Evolutionary conservation across 495 filamentous ascomycete genomes (phyloP).

Genomic region (Parathielavia hyrcaniae): DNA sequence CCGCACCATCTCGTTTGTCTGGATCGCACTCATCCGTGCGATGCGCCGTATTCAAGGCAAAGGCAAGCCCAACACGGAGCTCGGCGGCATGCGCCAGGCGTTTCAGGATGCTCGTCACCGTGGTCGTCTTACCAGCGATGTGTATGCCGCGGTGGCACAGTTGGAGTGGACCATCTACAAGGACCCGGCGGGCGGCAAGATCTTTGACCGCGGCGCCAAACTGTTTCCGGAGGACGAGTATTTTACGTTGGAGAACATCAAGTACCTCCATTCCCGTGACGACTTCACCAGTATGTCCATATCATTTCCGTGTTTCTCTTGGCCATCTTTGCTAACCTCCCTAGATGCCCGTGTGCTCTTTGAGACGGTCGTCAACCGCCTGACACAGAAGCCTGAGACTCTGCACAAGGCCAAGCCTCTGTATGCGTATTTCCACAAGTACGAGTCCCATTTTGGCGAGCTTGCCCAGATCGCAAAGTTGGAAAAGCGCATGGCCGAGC

Average conservation of each 20-base stretch:
- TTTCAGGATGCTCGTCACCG: conserved; percentile 80
- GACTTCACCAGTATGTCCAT: conserved; percentile 79
- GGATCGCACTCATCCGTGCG: conserved; percentile 89
- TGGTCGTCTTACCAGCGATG: conserved; percentile 83
- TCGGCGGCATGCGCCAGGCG: conserved; percentile 73
- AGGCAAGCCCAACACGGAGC: conserved; percentile 54
- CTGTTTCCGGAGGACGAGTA: conserved; percentile 87
- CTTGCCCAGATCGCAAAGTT: conserved; percentile 79
- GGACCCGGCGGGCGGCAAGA: conserved; percentile 81
- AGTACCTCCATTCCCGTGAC: conserved; percentile 83
- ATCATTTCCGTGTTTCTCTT: neutral
- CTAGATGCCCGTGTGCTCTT: conserved; percentile 92
- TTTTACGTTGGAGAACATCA: conserved; percentile 89
- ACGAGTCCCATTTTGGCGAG: conserved; percentile 91
- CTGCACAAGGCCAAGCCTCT: conserved; percentile 72
- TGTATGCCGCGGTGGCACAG: conserved; percentile 84
- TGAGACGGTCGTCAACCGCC: conserved; percentile 77
- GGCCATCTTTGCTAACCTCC: conserved; percentile 9
- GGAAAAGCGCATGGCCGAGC: conserved; percentile 84
- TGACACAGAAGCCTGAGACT: conserved; percentile 65
- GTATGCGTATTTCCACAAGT: conserved; percentile 84
- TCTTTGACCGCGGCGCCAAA: conserved; percentile 89
- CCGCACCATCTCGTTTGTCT: conserved; percentile 77
- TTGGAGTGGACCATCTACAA: conserved; percentile 96
- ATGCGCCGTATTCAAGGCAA: conserved; percentile 94